Evolutionary conservation across 2,329 filamentous ascomycete genomes (phyloP).

Genomic region (Diaporthe australafricana): DNA sequence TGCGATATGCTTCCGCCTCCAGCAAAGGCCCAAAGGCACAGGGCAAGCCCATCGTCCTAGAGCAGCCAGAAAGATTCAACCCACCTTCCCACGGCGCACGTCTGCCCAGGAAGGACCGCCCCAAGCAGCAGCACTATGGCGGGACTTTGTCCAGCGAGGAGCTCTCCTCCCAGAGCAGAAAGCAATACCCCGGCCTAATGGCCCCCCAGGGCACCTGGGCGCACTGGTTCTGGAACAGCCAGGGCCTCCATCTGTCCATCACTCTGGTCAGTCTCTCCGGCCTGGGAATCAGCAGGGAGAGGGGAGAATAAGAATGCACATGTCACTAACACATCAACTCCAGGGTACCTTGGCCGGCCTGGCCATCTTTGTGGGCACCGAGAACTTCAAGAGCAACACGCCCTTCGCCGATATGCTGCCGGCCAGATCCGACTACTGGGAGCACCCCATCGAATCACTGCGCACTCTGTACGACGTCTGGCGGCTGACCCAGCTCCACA

Average conservation of each 20-base stretch:
- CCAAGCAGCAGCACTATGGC: conserved; percentile 79
- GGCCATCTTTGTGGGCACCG: conserved; percentile 77
- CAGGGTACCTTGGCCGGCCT: conserved; percentile 76
- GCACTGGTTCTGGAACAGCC: conserved; percentile 86
- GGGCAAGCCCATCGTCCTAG: conserved; percentile 74
- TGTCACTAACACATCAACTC: conserved; percentile 12
- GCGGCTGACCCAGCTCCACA: conserved; percentile 79
- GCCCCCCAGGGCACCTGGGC: conserved; percentile 84
- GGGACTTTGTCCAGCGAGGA: conserved; percentile 76
- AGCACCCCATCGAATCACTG: conserved; percentile 76
- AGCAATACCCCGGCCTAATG: conserved; percentile 90
- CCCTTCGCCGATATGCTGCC: conserved; percentile 85
- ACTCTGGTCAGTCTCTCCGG: conserved; percentile 70
- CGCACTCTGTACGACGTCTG: conserved; percentile 77
- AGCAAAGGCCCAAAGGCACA: conserved; percentile 51
- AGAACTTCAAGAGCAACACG: conserved; percentile 83
- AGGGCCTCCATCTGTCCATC: conserved; percentile 82
- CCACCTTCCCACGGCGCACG: conserved; percentile 89
- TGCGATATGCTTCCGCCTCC: conserved; percentile 44
- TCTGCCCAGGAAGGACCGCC: conserved; percentile 63
- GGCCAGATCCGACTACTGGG: conserved; percentile 73
- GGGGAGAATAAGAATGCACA: not conserved
- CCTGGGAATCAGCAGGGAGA: not conserved
- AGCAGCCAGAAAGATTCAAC: conserved; percentile 89
- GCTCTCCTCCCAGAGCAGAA: conserved; percentile 71